Evolutionary conservation across 306 rosid species (phyloP).

Genomic region (Fragaria vesca): DNA sequence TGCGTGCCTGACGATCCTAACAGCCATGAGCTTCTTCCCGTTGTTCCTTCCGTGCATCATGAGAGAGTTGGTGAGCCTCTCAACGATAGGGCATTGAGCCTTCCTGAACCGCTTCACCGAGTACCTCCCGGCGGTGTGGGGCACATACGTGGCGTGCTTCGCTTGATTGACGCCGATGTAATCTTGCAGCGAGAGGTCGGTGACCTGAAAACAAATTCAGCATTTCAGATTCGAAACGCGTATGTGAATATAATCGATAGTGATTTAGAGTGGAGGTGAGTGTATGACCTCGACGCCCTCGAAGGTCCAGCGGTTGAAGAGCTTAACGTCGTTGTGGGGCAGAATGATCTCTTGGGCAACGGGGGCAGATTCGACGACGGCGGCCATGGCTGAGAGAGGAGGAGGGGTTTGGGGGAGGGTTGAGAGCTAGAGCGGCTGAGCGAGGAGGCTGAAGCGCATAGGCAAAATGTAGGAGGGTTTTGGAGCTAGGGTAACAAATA

Average conservation of each 20-base stretch:
- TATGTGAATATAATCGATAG: too few relatives aligned
- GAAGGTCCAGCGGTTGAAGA: constrained; percentile 22
- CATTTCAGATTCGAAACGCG: background rate
- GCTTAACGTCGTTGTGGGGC: constrained; percentile 17
- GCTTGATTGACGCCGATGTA: constrained; percentile 3
- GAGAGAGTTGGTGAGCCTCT: constrained; percentile 22
- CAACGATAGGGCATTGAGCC: constrained; percentile 19
- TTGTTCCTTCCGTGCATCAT: constrained; percentile 24
- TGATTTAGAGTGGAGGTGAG: background rate
- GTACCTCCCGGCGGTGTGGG: constrained; percentile 21
- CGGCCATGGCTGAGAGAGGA: constrained; percentile 1
- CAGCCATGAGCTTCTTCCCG: constrained; percentile 21
- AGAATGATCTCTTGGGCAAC: background rate
- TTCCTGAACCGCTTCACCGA: constrained; percentile 20
- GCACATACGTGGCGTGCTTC: constrained; percentile 21
- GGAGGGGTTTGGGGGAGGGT: background rate
- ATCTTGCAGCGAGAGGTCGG: constrained; percentile 7
- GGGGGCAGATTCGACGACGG: background rate
- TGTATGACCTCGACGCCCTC: constrained; percentile 3
- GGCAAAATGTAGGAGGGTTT: background rate
- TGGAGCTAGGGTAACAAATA: background rate
- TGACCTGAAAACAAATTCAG: background rate
- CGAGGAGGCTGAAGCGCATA: background rate
- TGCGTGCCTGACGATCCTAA: constrained; percentile 10
- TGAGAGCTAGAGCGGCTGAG: background rate